Conservation (phyloP, 1,284 basidiomycete species). For the Apiotrichum siamense region DNA sequence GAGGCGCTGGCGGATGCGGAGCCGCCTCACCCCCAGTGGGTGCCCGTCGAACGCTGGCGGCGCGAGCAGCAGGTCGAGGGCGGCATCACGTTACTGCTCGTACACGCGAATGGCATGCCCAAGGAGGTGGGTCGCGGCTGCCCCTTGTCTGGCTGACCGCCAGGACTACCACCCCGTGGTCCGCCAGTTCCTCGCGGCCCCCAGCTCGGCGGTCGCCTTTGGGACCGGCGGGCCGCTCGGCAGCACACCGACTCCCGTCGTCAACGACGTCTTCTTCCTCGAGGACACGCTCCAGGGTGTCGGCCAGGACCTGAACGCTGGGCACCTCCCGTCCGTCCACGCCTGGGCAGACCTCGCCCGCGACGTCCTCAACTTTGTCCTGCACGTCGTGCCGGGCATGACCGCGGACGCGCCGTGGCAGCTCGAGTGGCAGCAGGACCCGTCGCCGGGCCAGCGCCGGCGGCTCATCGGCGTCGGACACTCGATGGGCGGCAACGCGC, state of each 20-base stretch:
- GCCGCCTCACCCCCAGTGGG: slow-evolving; percentile 46
- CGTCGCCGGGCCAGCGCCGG: neutral
- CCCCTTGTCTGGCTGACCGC: too few relatives aligned
- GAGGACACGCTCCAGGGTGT: slow-evolving; percentile 75
- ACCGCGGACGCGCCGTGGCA: neutral
- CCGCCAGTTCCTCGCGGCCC: slow-evolving; percentile 40
- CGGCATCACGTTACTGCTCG: slow-evolving; percentile 62
- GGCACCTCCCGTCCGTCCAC: slow-evolving; percentile 47
- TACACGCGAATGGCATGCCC: slow-evolving; percentile 73
- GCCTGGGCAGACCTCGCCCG: slow-evolving; percentile 43
- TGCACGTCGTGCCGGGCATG: slow-evolving; percentile 43
- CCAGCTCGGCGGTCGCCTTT: neutral
- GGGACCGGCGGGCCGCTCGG: slow-evolving; percentile 1
- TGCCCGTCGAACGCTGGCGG: slow-evolving; percentile 20
- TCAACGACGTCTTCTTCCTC: slow-evolving; percentile 78
- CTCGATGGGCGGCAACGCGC: slow-evolving; percentile 6
- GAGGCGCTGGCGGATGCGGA: slow-evolving; percentile 4
- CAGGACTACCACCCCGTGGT: slow-evolving; percentile 57
- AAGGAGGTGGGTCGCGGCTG: slow-evolving; percentile 73
- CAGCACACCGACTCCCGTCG: neutral
- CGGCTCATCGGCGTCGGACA: slow-evolving; percentile 9
- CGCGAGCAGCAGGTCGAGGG: slow-evolving; percentile 5
- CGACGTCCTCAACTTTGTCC: slow-evolving; percentile 48
- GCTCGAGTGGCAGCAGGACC: slow-evolving; percentile 2
- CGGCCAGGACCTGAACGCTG: slow-evolving; percentile 60